Percentiles rank a stretch among this genome's conserved stretches.
These are phyloP conservation scores for Fagus sylvatica DNA, from an alignment of 306 rosid genomes.

Conservation along the genomic window DNA sequence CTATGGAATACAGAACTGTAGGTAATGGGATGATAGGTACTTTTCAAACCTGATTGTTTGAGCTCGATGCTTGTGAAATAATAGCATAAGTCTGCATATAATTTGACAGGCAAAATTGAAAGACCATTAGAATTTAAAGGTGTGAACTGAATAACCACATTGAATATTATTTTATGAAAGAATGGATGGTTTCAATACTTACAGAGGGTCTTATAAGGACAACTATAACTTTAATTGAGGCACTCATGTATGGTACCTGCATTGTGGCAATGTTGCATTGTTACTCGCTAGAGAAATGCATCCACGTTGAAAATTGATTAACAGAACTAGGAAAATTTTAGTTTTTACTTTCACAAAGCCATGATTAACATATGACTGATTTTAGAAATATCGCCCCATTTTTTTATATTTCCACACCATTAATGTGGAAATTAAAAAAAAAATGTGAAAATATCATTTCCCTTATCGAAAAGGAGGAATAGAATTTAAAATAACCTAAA, in stretches of 20 bases:
- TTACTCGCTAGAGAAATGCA: constrained; percentile 12
- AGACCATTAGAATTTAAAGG: constrained; percentile 14
- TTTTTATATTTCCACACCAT: too few species aligned
- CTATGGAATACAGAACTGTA: not conserved
- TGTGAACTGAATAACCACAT: not conserved
- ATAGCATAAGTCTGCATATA: constrained; percentile 70
- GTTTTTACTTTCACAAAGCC: not conserved
- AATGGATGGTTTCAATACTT: constrained; percentile 30
- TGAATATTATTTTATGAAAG: not conserved
- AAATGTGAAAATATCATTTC: too few species aligned
- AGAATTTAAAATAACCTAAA: not conserved
- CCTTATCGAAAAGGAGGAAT: too few species aligned
- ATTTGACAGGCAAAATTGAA: constrained; percentile 16
- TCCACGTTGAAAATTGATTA: not conserved
- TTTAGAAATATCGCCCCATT: too few species aligned
- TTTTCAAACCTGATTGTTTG: constrained; percentile 63
- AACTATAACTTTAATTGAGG: constrained; percentile 62
- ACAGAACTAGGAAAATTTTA: not conserved
- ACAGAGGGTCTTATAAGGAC: constrained; percentile 77
- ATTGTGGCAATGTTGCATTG: constrained; percentile 15
- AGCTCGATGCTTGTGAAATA: constrained; percentile 73
- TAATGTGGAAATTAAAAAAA: not conserved
- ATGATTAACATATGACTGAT: not conserved
- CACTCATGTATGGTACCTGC: constrained; percentile 77
- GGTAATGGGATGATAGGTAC: not conserved